Evolutionary conservation across 495 filamentous ascomycete species (phyloP).

Genomic region (Penicillium desertorum): DNA sequence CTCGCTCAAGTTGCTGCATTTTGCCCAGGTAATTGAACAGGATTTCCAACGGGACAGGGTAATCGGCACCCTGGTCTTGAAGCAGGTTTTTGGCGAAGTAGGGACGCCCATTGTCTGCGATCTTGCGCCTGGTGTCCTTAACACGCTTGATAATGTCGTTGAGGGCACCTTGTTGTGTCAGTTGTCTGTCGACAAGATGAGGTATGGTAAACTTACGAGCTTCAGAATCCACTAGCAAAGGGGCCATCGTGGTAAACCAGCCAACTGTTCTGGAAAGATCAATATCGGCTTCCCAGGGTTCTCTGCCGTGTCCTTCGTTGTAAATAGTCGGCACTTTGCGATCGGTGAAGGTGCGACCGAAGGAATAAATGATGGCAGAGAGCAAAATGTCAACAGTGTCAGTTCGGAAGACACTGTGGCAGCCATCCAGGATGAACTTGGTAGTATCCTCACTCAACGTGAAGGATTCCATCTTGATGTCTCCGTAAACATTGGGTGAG

Average conservation of each 20-base stretch:
- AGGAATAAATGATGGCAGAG: slow-evolving; percentile 52
- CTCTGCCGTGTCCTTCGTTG: slow-evolving; percentile 59
- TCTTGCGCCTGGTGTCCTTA: slow-evolving; percentile 47
- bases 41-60: slow-evolving; percentile 62
- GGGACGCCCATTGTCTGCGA: slow-evolving; percentile 41
- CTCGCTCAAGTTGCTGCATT: slow-evolving; percentile 57
- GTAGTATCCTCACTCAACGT: slow-evolving; percentile 47
- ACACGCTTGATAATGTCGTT: slow-evolving; percentile 43
- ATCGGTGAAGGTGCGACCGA: slow-evolving; percentile 49
- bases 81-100: slow-evolving; percentile 55
- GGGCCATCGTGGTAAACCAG: slow-evolving; percentile 61
- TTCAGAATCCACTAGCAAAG: slow-evolving; percentile 35
- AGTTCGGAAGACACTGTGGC: slow-evolving; percentile 49
- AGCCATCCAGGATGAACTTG: slow-evolving; percentile 40
- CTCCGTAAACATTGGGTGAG: slow-evolving; percentile 47
- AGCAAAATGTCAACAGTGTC: slow-evolving; percentile 56
- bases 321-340: slow-evolving; percentile 54
- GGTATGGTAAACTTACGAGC: slow-evolving; percentile 30
- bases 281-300: slow-evolving; percentile 47
- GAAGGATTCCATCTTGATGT: slow-evolving; percentile 46
- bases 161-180: slow-evolving; percentile 22
- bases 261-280: slow-evolving; percentile 59
- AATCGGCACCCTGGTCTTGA: slow-evolving; percentile 41
- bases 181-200: neutral
- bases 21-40: slow-evolving; percentile 67